Conservation (phyloP, 1,284 basidiomycete genomes). For the Leccinum fallax region DNA sequence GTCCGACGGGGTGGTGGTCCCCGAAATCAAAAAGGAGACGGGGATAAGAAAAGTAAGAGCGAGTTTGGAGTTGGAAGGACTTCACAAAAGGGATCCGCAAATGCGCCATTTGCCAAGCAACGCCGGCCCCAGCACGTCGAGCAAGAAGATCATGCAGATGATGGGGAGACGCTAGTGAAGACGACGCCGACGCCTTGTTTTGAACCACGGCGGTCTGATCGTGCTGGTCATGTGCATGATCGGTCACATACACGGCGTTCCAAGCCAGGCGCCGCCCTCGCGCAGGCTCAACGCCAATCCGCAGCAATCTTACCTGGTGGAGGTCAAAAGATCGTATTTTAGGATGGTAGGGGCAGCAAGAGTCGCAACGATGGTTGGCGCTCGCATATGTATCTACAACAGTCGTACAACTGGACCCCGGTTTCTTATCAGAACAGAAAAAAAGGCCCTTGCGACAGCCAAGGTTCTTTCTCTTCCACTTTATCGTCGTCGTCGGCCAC, state of each 20-base stretch:
- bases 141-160: constrained; percentile 2
- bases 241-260: constrained; percentile 45
- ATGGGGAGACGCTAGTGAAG: not conserved
- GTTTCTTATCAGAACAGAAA: too few species aligned
- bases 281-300: constrained; percentile 84
- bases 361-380: not conserved
- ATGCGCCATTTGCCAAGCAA: constrained; percentile 2
- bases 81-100: constrained; percentile 5
- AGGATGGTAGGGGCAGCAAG: constrained; percentile 6
- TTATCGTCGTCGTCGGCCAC: too few species aligned
- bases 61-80: constrained; percentile 5
- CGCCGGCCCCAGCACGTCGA: not conserved
- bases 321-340: constrained; percentile 87
- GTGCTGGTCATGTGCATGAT: constrained; percentile 5
- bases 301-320: constrained; percentile 79
- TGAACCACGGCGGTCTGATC: constrained; percentile 8
- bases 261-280: constrained; percentile 89
- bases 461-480: too few species aligned
- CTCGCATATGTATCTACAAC: not conserved
- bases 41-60: constrained; percentile 6
- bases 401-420: too few species aligned
- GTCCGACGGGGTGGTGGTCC: constrained; percentile 65
- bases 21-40: constrained; percentile 25
- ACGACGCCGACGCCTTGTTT: not conserved
- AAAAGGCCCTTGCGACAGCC: too few species aligned